phyloP scores from a whole-genome alignment of 192 early-diverging fungal genomes.

The Coemansia biformis region DNA sequence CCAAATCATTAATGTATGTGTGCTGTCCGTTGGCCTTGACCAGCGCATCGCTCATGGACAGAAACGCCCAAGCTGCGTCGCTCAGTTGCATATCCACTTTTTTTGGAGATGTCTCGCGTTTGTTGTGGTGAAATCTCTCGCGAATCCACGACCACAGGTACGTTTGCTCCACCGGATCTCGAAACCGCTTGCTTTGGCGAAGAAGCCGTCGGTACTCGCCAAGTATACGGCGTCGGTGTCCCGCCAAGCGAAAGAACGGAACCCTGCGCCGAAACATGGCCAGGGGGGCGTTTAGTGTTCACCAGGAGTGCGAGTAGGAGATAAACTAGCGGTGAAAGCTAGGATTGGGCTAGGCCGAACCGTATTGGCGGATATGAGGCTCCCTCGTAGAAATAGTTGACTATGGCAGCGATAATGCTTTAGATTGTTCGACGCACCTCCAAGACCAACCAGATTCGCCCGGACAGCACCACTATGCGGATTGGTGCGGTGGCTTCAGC shows the following conservation, averaged over 20 bases:
- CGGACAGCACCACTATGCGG: no score
- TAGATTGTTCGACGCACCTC: no score
- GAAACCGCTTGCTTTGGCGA: conserved; percentile 14
- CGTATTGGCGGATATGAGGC: no score
- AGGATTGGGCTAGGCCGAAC: background rate
- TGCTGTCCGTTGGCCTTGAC: conserved; percentile 7
- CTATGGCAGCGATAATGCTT: no score
- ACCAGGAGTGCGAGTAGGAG: no score
- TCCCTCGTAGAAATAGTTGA: no score
- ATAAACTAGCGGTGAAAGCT: no score
- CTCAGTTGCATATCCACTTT: conserved; percentile 13
- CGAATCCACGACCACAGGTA: conserved; percentile 49
- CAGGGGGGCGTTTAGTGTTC: no score
- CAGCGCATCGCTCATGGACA: conserved; percentile 19
- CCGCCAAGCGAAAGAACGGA: conserved; percentile 32
- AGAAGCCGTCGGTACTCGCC: conserved; percentile 28
- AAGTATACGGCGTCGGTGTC: conserved; percentile 15
- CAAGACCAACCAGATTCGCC: no score
- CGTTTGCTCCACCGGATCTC: conserved; percentile 30
- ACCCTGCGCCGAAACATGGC: conserved; percentile 29
- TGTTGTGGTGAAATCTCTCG: conserved; percentile 46
- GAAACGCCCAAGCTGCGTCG: conserved; percentile 21
- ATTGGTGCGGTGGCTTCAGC: no score
- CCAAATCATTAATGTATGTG: conserved; percentile 31
- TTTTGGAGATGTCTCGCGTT: conserved; percentile 26